Conservation (phyloP, 768 basidiomycete genomes). For the Chalciporus sphaerocephalus region DNA sequence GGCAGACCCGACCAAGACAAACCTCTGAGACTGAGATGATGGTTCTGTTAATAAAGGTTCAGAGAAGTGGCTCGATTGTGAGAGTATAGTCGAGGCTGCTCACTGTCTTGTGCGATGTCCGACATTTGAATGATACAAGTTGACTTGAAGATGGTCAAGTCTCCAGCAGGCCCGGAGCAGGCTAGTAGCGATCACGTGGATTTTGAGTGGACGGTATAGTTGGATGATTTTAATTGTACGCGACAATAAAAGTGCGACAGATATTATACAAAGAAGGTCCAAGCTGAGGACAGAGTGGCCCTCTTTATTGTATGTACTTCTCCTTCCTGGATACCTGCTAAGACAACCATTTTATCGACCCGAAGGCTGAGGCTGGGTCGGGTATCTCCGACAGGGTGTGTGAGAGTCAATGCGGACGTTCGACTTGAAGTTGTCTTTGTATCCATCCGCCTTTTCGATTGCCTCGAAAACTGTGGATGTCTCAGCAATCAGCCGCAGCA, state of each 20-base stretch:
- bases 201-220: constrained; percentile 7
- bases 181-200: constrained; percentile 19
- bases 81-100: constrained; percentile 2
- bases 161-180: no score
- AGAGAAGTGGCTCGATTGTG: not conserved
- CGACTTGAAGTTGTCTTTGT: not conserved
- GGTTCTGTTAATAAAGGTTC: constrained; percentile 6
- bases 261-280: no score
- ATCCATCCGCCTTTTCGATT: constrained; percentile 21
- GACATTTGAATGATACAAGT: constrained; percentile 2
- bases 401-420: not conserved
- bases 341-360: not conserved
- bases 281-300: not conserved
- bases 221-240: no score
- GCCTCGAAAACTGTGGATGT: constrained; percentile 71
- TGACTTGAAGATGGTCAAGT: not conserved
- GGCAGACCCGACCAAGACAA: not conserved
- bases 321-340: not conserved
- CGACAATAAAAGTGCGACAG: no score
- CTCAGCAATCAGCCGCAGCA: constrained; percentile 78
- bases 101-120: constrained; percentile 12
- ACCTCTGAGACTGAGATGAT: constrained; percentile 3
- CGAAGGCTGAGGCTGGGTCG: constrained; percentile 9
- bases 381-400: constrained; percentile 21
- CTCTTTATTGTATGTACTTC: not conserved